Conservation (phyloP, 306 rosid species). For the Malus asiatica region DNA sequence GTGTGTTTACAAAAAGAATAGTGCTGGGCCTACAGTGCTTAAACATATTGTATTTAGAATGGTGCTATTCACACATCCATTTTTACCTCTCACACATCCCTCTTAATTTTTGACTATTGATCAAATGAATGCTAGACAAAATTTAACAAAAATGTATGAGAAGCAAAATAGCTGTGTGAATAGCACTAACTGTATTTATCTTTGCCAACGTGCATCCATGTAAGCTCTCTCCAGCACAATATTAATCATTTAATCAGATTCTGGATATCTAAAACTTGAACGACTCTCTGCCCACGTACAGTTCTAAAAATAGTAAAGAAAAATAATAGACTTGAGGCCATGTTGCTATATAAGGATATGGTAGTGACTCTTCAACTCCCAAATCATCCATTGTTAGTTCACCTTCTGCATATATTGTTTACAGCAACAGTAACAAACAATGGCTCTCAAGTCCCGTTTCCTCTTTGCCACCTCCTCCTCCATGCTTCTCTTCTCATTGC, state of each 20-base stretch:
- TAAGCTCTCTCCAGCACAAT: not conserved
- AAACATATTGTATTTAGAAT: too few species aligned
- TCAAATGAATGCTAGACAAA: too few species aligned
- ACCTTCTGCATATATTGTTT: not conserved
- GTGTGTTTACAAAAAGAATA: too few species aligned
- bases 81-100: too few species aligned
- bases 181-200: too few species aligned
- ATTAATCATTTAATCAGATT: not conserved
- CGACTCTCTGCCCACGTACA: not conserved
- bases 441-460: conserved; percentile 3
- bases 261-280: not conserved
- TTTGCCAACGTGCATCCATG: not conserved
- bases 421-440: not conserved
- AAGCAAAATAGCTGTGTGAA: too few species aligned
- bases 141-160: too few species aligned
- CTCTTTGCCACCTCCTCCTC: conserved; percentile 9
- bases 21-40: too few species aligned
- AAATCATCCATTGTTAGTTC: not conserved
- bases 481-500: conserved; percentile 25
- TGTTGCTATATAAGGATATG: not conserved
- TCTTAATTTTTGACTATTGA: too few species aligned
- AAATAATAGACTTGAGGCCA: not conserved
- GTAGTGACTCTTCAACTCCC: not conserved
- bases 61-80: fast-evolving
- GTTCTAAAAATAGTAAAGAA: not conserved